Conservation (phyloP, 495 filamentous ascomycete genomes). For the Annulohypoxylon maeteangense region DNA sequence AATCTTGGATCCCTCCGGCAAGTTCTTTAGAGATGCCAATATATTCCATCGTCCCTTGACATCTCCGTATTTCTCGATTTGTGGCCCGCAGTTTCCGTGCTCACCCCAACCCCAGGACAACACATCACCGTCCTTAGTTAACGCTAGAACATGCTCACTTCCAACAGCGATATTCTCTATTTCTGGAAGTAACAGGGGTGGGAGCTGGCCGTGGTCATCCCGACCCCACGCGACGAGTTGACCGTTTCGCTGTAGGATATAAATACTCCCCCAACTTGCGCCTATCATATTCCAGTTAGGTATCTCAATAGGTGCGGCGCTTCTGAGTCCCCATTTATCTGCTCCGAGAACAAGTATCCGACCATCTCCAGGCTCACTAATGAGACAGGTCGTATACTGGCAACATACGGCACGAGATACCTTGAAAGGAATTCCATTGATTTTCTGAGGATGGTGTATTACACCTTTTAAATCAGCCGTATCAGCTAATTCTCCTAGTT, state of each 20-base stretch:
- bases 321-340: conserved; percentile 73
- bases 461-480: conserved; percentile 44
- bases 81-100: conserved; percentile 92
- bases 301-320: conserved; percentile 51
- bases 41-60: conserved; percentile 72
- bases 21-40: conserved; percentile 62
- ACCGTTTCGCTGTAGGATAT: conserved; percentile 69
- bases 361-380: conserved; percentile 63
- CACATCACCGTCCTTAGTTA: conserved; percentile 69
- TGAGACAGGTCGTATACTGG: conserved; percentile 80
- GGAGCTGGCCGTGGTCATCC: conserved; percentile 83
- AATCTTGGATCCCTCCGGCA: conserved; percentile 58
- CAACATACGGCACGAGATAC: conserved; percentile 76
- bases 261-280: conserved; percentile 86
- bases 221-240: conserved; percentile 75
- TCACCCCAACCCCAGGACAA: conserved; percentile 95
- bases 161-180: conserved; percentile 74
- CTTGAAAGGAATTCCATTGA: conserved; percentile 65
- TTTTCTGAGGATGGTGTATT: conserved; percentile 66
- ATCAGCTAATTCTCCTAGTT: conserved; percentile 68
- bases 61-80: conserved; percentile 68
- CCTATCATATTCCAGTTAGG: conserved; percentile 67
- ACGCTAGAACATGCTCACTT: conserved; percentile 84
- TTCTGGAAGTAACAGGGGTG: conserved; percentile 64
- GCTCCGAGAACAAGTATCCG: conserved; percentile 71